These are phyloP conservation scores for Salvia hispanica DNA, from an alignment of 257 asterid genomes.

Conservation along the genomic window DNA sequence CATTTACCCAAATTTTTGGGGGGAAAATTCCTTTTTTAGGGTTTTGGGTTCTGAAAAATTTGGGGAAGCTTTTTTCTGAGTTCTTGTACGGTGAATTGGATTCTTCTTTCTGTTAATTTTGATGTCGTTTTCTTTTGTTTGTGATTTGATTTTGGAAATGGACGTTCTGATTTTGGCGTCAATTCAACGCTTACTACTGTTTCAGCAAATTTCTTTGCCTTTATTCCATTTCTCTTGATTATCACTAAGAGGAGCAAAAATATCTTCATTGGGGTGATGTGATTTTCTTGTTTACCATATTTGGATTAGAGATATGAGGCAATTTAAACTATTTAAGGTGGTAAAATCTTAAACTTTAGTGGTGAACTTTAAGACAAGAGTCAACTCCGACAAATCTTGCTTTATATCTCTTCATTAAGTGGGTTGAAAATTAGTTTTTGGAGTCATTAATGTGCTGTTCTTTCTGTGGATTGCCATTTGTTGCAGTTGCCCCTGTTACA, in stretches of 20 bases:
- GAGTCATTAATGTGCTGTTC: not conserved
- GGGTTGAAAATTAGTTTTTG: not conserved
- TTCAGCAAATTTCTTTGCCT: not conserved
- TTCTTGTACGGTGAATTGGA: too few species aligned
- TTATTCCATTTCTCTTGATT: constrained; percentile 10
- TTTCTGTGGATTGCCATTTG: constrained; percentile 23
- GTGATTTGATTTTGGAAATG: not conserved
- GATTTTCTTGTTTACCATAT: too few species aligned
- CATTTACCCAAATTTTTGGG: too few species aligned
- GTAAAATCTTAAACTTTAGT: not conserved
- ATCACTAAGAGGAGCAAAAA: constrained; percentile 14
- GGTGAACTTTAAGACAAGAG: not conserved
- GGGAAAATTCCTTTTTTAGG: not conserved
- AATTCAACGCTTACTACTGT: constrained; percentile 3
- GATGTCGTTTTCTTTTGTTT: not conserved
- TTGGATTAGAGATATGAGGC: not conserved
- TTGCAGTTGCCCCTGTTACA: constrained; percentile 93
- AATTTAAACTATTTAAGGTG: not conserved
- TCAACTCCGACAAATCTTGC: not conserved
- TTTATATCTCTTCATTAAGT: not conserved
- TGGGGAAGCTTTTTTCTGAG: too few species aligned
- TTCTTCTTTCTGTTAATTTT: not conserved
- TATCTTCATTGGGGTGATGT: not conserved
- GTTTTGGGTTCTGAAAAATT: not conserved
- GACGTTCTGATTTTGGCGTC: constrained; percentile 14